A percentile compares a stretch with the other conserved stretches of the same genome.
These are phyloP conservation scores for Ambrosia artemisiifolia DNA, from an alignment of 129 eudicot genomes.

Conservation along the genomic window DNA sequence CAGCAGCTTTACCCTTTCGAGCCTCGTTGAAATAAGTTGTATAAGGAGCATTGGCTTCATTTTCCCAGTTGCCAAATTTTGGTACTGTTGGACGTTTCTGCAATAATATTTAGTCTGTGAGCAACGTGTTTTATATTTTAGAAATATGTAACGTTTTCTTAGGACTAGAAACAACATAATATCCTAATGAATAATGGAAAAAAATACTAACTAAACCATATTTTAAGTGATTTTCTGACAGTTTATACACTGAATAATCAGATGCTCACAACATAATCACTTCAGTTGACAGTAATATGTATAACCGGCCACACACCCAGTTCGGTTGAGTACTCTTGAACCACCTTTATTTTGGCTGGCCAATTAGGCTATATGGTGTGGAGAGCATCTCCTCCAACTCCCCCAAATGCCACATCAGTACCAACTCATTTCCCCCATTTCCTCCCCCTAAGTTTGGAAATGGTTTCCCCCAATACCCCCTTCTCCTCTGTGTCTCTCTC, in stretches of 20 bases:
- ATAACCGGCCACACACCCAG: neutral
- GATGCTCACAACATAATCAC: neutral
- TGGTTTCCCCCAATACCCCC: too few relatives aligned
- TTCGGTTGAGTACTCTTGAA: neutral
- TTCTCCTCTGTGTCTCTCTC: too few relatives aligned
- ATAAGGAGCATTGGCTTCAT: constrained; percentile 62
- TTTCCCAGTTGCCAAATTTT: constrained; percentile 82
- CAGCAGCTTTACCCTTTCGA: constrained; percentile 47
- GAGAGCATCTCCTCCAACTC: too few relatives aligned
- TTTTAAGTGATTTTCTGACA: neutral
- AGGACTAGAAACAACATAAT: neutral
- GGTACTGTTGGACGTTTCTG: constrained; percentile 70
- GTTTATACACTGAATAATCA: neutral
- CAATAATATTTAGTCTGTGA: neutral
- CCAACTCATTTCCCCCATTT: too few relatives aligned
- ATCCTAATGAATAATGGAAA: neutral
- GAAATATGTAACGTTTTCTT: neutral
- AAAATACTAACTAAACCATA: neutral
- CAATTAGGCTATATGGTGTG: too few relatives aligned
- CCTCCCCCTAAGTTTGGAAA: too few relatives aligned
- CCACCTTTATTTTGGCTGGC: neutral
- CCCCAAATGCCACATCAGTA: too few relatives aligned
- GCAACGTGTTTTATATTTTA: neutral
- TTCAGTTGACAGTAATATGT: neutral
- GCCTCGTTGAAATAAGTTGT: constrained; percentile 85